Base-by-base conservation (phyloP, 2,329 filamentous ascomycete genomes). In the Fusarium sp. region DNA sequence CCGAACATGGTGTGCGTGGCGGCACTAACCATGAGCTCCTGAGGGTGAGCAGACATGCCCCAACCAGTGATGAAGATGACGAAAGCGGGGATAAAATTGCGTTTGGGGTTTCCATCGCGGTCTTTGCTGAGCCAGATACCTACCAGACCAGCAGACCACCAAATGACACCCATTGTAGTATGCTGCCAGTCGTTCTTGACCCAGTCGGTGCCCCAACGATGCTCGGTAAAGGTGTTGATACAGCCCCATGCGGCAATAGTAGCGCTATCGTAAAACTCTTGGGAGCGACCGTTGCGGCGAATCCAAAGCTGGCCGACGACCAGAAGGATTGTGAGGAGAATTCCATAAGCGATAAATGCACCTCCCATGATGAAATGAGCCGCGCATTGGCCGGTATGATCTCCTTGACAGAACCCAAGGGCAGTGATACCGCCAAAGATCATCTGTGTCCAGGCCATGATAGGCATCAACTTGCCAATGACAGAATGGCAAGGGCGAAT, bases 361-460 rank as follows among this genome's bases (percentile, higher is more conserved):
- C 92, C 91, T 44, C 96, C 96, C 96, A 99, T 99, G 79, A 98
- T 99, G 80, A 98, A 99, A 80, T 99, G 96, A 2, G 96, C 96
- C 41, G 92, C 82, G 80, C 96, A 99, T 80, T 99, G 96, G 33
- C 94, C 95, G 2, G 94, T 79, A 76, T 99, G 95, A 60, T 98
- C 94, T 55, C 86, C 93, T 71, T 93, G 92, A 79, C 96, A 99
- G 83, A 97, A 98, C 23, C 96, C 96, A 57, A 97, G 84, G 6
- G 92, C 86, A 0, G 95, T 95, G 75, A 99, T 97, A 38, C 94
- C 96, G 51, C 96, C 96, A 79, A 99, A 97, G 8, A 99, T 78
- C 89, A 99, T 97, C 83, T 99, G 96, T 8, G 90, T 86, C 96
- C 96, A 99, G 28, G 91, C 88, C 2, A 94, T 85, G 4, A 98